These are phyloP conservation scores for Pyrenophora teres DNA, from an alignment of 2,329 filamentous ascomycete species.

Conservation along the genomic window DNA sequence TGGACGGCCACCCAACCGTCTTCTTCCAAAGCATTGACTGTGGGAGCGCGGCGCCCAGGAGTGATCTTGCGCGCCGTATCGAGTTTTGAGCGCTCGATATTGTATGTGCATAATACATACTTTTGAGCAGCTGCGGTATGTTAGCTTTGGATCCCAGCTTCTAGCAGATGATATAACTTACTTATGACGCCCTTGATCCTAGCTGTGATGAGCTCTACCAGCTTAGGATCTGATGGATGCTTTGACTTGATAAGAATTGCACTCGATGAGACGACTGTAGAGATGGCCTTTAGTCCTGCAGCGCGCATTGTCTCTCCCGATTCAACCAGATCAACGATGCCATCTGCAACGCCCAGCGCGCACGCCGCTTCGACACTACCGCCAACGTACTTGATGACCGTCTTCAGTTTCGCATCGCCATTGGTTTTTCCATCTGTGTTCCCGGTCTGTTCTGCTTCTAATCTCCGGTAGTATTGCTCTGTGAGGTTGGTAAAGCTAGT, in stretches of 20 bases:
- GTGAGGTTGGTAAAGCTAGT: conserved; percentile 92
- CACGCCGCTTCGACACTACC: conserved; percentile 98
- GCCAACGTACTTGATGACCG: conserved; percentile 90
- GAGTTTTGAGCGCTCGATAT: conserved; percentile 75
- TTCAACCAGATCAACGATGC: conserved; percentile 97
- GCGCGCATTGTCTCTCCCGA: conserved; percentile 98
- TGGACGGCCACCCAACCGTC: conserved; percentile 93
- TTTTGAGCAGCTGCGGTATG: conserved; percentile 71
- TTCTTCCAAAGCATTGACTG: conserved; percentile 85
- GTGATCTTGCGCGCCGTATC: conserved; percentile 74
- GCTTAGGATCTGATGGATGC: conserved; percentile 74
- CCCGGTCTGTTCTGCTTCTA: conserved; percentile 63
- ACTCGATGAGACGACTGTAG: conserved; percentile 85
- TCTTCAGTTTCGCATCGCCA: conserved; percentile 66
- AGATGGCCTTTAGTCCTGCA: conserved; percentile 89
- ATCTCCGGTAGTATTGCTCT: conserved; percentile 77
- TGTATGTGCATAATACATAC: conserved; percentile 96
- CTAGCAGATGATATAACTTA: conserved; percentile 43
- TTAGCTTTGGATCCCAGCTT: conserved; percentile 12
- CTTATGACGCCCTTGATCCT: conserved; percentile 92
- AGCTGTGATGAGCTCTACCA: conserved; percentile 82
- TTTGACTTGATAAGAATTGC: conserved; percentile 93
- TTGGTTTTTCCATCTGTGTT: conserved; percentile 41
- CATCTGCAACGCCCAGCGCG: conserved; percentile 91
- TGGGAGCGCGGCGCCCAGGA: conserved; percentile 91